These are phyloP conservation scores for Pyronema omphalodes DNA, from an alignment of 495 filamentous ascomycete genomes.

Conservation along the genomic window DNA sequence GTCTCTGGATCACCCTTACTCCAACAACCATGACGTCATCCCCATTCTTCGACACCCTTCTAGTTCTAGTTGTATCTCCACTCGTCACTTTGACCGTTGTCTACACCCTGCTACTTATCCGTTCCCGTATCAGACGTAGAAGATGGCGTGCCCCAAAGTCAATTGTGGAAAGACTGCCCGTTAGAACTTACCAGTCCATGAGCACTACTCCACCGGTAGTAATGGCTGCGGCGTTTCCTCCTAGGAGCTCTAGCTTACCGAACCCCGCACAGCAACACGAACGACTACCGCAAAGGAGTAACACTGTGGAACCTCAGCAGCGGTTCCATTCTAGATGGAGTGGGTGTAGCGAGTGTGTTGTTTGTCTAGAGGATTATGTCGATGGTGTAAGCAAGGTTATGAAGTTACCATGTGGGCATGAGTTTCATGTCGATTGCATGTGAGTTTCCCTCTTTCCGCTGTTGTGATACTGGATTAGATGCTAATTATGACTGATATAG, in stretches of 20 bases:
- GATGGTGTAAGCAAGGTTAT: slow-evolving; percentile 90
- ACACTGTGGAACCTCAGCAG: neutral
- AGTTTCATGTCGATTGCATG: slow-evolving; percentile 98
- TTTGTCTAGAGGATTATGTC: slow-evolving; percentile 90
- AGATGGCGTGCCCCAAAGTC: slow-evolving; percentile 94
- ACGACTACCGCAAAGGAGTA: neutral
- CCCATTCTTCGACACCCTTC: slow-evolving; percentile 87
- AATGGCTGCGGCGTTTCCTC: slow-evolving; percentile 20
- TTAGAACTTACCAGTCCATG: slow-evolving; percentile 65
- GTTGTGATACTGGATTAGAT: neutral
- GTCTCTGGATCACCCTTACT: slow-evolving; percentile 88
- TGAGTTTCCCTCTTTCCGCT: slow-evolving; percentile 37
- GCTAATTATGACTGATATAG: slow-evolving; percentile 30
- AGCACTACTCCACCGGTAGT: slow-evolving; percentile 27
- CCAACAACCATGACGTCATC: slow-evolving; percentile 79
- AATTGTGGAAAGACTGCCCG: slow-evolving; percentile 83
- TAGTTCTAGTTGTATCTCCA: slow-evolving; percentile 83
- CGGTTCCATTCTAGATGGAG: slow-evolving; percentile 5
- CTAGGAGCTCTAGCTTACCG: slow-evolving; percentile 23
- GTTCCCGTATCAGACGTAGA: slow-evolving; percentile 72
- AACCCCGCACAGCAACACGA: neutral
- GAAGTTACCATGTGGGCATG: slow-evolving; percentile 95
- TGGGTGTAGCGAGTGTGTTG: slow-evolving; percentile 59
- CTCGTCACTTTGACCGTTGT: slow-evolving; percentile 83
- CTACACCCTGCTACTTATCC: slow-evolving; percentile 71